Conservation (phyloP, 2,329 filamentous ascomycete genomes). For the Colletotrichum cordylinicola region DNA sequence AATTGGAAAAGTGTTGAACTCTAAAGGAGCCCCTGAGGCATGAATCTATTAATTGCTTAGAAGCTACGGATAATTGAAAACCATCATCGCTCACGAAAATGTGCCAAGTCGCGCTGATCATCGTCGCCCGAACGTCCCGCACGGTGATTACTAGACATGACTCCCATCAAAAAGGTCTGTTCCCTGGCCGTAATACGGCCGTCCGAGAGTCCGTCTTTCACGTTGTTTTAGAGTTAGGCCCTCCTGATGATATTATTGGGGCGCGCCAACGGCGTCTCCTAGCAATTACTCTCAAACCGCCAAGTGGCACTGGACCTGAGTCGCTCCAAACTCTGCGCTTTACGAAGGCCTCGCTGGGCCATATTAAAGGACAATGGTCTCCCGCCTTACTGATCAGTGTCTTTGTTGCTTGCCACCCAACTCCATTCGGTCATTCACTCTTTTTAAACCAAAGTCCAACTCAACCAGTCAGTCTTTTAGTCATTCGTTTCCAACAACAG, state of each 20-base stretch:
- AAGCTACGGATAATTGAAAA: neutral
- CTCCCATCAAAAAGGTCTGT: neutral
- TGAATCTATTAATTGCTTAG: neutral
- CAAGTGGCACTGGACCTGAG: neutral
- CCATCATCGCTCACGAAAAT: neutral
- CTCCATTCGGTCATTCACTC: neutral
- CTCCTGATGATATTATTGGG: neutral
- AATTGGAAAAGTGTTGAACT: neutral
- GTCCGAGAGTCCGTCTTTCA: neutral
- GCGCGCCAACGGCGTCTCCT: neutral
- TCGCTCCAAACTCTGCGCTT: neutral
- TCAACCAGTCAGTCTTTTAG: neutral
- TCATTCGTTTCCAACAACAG: neutral
- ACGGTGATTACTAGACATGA: neutral
- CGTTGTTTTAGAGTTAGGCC: neutral
- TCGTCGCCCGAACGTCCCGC: neutral
- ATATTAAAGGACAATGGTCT: neutral
- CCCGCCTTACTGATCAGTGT: neutral
- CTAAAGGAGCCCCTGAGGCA: neutral
- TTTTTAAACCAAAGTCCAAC: neutral
- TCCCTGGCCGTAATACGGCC: neutral
- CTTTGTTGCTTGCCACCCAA: neutral
- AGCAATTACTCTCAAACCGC: constrained; percentile 5
- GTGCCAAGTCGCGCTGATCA: neutral
- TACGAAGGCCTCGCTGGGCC: neutral